These are phyloP conservation scores for Rhododendron ovatum DNA, from an alignment of 148 eudicot genomes.

Conservation along the genomic window DNA sequence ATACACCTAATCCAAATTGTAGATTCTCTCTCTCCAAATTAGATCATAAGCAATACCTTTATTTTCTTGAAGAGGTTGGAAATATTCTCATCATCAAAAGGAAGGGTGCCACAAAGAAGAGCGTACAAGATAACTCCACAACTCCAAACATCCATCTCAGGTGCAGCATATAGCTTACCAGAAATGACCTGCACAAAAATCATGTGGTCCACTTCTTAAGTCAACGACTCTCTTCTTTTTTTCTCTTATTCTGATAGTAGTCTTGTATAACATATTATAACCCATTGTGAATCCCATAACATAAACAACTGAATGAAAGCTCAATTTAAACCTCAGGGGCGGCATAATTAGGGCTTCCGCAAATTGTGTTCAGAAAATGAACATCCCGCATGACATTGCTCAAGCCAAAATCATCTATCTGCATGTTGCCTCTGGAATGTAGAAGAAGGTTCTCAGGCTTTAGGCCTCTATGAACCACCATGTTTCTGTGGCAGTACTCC, in stretches of 20 bases:
- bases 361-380: constrained; percentile 40
- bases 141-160: no score
- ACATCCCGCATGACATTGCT: constrained; percentile 37
- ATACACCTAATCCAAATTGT: neutral
- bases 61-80: no score
- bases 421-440: constrained; percentile 30
- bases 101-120: no score
- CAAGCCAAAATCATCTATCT: constrained; percentile 40
- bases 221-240: neutral
- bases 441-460: constrained; percentile 41
- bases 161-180: no score
- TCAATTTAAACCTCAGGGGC: constrained; percentile 34
- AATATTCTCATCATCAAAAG: no score
- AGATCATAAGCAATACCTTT: no score
- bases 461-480: constrained; percentile 43
- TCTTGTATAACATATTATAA: neutral
- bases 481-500: constrained; percentile 35
- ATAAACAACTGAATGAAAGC: neutral
- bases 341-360: constrained; percentile 44
- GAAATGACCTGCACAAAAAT: no score
- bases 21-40: neutral
- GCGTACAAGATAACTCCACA: no score
- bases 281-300: neutral
- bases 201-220: neutral
- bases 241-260: neutral